Evolutionary conservation across 345 rosid species (phyloP).

Genomic region (Salix purpurea): DNA sequence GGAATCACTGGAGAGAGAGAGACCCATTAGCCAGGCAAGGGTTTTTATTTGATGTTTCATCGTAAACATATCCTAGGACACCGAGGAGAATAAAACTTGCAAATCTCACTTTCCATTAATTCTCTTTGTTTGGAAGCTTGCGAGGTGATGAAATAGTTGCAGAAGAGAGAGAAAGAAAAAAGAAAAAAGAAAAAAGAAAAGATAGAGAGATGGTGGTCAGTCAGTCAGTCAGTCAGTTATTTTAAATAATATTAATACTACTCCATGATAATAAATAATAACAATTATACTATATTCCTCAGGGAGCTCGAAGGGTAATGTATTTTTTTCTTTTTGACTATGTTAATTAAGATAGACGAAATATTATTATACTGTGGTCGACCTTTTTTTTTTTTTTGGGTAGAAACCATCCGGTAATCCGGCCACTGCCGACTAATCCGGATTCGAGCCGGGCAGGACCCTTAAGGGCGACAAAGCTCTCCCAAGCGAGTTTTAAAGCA

Average conservation of each 20-base stretch:
- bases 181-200: conserved; percentile 15
- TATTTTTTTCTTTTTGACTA: conserved; percentile 47
- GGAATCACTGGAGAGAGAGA: conserved; percentile 28
- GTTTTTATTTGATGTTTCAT: conserved; percentile 22
- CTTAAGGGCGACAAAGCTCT: no score
- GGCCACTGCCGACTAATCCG: no score
- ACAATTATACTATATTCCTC: conserved; percentile 23
- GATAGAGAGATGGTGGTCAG: conserved; percentile 44
- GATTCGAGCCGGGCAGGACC: no score
- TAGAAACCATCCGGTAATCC: no score
- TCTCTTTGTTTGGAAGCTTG: conserved; percentile 88
- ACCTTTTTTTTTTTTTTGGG: no score
- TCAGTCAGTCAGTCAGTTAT: conserved; percentile 35
- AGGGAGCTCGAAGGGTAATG: conserved; percentile 35
- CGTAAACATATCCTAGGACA: conserved; percentile 29
- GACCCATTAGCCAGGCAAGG: conserved; percentile 53
- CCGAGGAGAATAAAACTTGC: conserved; percentile 42
- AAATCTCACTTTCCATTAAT: conserved; percentile 81
- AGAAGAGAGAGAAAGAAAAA: conserved; percentile 25
- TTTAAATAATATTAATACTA: conserved; percentile 26
- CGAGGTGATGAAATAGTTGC: conserved; percentile 49
- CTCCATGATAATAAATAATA: conserved; percentile 17
- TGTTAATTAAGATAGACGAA: conserved; percentile 32
- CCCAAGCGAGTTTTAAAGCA: no score
- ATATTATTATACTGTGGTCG: conserved; percentile 18